Conservation (phyloP, 805 yeast genomes). For the Isabelozyma gotoi region DNA sequence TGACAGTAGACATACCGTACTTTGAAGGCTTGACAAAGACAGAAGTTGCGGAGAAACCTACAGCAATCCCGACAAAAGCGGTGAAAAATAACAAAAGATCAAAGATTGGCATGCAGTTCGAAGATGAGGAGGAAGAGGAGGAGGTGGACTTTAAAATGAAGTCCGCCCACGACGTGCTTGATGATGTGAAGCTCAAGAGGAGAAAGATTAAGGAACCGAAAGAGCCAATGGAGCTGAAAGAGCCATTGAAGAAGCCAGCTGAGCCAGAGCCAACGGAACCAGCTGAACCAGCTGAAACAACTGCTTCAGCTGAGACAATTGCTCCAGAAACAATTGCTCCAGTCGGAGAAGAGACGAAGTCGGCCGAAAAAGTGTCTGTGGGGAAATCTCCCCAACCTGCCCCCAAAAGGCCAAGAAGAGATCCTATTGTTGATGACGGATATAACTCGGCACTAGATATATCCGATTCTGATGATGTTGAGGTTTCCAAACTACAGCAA, state of each 20-base stretch:
- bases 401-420: constrained; percentile 11
- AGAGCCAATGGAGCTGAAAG: not conserved
- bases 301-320: not conserved
- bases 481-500: constrained; percentile 3
- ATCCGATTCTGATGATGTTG: constrained; percentile 16
- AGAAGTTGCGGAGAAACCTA: constrained; percentile 7
- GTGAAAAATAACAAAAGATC: constrained; percentile 25
- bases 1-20: constrained; percentile 46
- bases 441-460: constrained; percentile 25
- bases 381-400: too few relatives aligned
- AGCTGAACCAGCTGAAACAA: not conserved
- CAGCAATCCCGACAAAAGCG: constrained; percentile 8
- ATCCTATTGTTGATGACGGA: constrained; percentile 21
- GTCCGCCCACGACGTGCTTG: constrained; percentile 40
- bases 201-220: not conserved
- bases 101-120: constrained; percentile 33
- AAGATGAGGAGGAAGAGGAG: constrained; percentile 41
- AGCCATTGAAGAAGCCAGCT: not conserved
- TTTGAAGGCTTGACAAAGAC: constrained; percentile 41
- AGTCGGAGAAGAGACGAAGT: too few relatives aligned
- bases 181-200: constrained; percentile 16
- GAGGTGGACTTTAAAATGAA: constrained; percentile 31
- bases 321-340: too few relatives aligned
- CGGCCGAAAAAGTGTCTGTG: too few relatives aligned
- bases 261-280: not conserved